Conservation (phyloP, 164 flowering plant species). For the Warburgia ugandensis region DNA sequence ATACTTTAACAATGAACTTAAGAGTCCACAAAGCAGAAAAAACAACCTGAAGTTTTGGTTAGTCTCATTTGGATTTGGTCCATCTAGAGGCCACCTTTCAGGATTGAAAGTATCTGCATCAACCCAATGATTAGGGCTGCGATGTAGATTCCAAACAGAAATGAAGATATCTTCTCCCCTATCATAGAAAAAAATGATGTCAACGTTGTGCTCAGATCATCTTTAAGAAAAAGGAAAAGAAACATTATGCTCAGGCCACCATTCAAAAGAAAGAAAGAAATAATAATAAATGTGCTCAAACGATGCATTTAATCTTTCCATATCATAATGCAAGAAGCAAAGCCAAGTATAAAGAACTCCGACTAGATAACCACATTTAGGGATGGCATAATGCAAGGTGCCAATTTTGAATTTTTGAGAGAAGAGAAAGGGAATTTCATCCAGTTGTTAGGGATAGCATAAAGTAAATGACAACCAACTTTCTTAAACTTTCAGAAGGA, state of each 20-base stretch:
- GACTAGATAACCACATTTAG: too few relatives aligned
- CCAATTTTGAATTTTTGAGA: too few relatives aligned
- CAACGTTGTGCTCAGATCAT: neutral
- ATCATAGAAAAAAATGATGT: constrained; percentile 6
- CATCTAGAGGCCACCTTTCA: constrained; percentile 97
- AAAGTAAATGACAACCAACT: too few relatives aligned
- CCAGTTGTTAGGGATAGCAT: too few relatives aligned
- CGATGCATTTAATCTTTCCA: too few relatives aligned
- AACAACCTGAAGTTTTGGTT: constrained; percentile 97
- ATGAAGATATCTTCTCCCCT: constrained; percentile 95
- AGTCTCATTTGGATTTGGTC: constrained; percentile 86
- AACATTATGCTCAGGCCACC: neutral
- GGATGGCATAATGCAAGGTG: too few relatives aligned
- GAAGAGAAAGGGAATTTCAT: too few relatives aligned
- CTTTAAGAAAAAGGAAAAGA: neutral
- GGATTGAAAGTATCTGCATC: constrained; percentile 86
- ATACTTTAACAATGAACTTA: neutral
- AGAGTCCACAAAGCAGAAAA: too few relatives aligned
- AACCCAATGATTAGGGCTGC: constrained; percentile 67
- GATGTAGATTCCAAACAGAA: constrained; percentile 94
- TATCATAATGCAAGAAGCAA: too few relatives aligned
- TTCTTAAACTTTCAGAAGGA: too few relatives aligned
- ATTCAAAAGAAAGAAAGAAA: neutral
- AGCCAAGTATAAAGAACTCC: too few relatives aligned
- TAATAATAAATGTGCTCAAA: too few relatives aligned